Conservation (phyloP, 106 monocot genomes). For the Agapanthus africanus region DNA sequence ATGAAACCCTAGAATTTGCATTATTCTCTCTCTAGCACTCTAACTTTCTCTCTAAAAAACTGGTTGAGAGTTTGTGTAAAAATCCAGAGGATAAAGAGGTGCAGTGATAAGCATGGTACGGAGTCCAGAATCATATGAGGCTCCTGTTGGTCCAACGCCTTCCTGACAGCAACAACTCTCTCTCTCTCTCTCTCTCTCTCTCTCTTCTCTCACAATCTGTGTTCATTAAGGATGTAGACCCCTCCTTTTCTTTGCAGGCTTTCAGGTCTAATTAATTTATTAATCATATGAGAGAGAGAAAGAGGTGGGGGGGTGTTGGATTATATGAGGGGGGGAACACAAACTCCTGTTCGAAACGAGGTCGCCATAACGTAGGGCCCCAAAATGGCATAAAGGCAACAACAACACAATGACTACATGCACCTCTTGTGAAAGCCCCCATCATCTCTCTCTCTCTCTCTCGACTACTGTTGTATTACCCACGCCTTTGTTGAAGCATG, state of each 20-base stretch:
- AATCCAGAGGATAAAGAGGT: no score
- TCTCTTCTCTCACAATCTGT: no score
- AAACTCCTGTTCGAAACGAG: neutral
- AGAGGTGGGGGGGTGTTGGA: no score
- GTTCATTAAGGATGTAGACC: no score
- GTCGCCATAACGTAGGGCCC: neutral
- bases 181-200: no score
- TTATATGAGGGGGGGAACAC: neutral
- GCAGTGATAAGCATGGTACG: slow-evolving; percentile 1
- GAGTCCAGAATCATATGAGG: slow-evolving; percentile 8
- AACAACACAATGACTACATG: neutral
- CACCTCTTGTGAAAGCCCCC: no score
- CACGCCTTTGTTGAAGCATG: no score
- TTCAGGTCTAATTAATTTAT: slow-evolving; percentile 4
- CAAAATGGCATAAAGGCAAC: neutral
- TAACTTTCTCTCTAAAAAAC: no score
- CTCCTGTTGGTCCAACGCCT: slow-evolving; percentile 6
- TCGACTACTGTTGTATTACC: no score
- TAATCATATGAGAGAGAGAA: neutral
- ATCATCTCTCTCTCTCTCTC: no score
- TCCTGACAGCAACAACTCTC: slow-evolving; percentile 15
- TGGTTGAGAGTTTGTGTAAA: no score
- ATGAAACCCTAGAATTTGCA: neutral
- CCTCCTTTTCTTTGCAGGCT: neutral
- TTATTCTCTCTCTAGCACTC: no score